Base-by-base conservation (phyloP, 345 rosid genomes). In the Brassica nigra region DNA sequence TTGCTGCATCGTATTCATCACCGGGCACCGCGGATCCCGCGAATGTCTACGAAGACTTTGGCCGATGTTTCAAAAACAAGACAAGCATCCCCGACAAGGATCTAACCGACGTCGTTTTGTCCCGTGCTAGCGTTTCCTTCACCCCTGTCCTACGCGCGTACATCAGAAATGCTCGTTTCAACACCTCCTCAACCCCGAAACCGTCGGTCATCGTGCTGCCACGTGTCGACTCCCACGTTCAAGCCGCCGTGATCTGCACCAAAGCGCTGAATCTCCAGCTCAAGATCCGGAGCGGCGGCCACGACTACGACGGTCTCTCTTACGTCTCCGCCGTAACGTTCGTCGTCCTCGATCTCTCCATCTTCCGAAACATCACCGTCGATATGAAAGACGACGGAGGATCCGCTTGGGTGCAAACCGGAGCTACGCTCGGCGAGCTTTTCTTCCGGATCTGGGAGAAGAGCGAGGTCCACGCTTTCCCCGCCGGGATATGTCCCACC, bases 281-380 rank as follows among this genome's bases (percentile, higher is more conserved):
- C 3, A 83, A 83, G 61, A 83, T 86, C 73, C 83, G 90, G 3
- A 87, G 87, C 67, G 88, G 88, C 0, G 87, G 92, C 9, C 92
- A 89, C 7, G 92, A 89, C 33, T 89, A 81, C 39, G 90, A 89
- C 71, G 92, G 89, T n/a, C 81, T 83, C 42, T 87, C 92, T 10
- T 89, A 89, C 62, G 63, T 82, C 39, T 89, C 92, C 37, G 0
- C 62, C 6, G 75, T 69, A 3, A 80, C 86, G 1, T 87, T 87
- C 83, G 3, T 86, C 44, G 72, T 89, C 36, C 82, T 87, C 14
- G 92, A 89, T 77, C 81, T 87, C 76, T 81, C 84, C 10, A 82
- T 82, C 47, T 80, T 83, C 61, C 57, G 86, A 8, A 72, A 80
- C 44, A 75, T 86, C 58, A 52, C 80, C 52, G 74, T 87, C 10